Evolutionary conservation across 305 asterid genomes (phyloP).

Genomic region (Withania somnifera): DNA sequence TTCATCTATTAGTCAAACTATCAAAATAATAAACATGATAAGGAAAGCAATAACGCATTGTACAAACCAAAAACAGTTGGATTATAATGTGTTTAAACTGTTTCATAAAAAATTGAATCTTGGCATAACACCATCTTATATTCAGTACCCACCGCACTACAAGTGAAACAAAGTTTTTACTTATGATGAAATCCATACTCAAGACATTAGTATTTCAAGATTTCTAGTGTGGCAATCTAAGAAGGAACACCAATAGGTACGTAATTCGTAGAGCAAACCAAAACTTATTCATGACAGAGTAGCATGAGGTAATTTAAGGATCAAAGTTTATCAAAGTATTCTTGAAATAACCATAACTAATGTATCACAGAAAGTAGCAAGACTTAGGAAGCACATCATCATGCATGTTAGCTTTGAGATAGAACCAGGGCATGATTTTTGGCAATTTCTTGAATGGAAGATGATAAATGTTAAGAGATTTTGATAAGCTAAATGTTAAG

Average conservation of each 20-base stretch:
- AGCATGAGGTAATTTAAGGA: too few species aligned
- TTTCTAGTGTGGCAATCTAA: background rate
- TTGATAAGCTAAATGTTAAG: background rate
- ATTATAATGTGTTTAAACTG: background rate
- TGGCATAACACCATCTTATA: background rate
- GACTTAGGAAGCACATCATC: background rate
- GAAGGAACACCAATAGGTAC: background rate
- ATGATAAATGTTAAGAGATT: background rate
- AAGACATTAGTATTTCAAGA: background rate
- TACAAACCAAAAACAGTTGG: background rate
- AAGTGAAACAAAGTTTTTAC: background rate
- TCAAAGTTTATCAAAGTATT: too few species aligned
- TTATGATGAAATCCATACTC: background rate
- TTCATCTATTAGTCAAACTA: background rate
- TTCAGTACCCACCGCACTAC: background rate
- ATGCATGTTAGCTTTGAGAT: background rate
- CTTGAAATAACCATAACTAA: too few species aligned
- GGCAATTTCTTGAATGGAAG: background rate
- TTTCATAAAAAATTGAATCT: background rate
- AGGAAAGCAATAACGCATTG: background rate
- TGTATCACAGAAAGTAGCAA: background rate
- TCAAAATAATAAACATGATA: background rate
- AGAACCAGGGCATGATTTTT: too few species aligned
- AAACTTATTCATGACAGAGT: too few species aligned
- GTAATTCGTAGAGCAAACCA: background rate